Evolutionary conservation across 1,139 yeast genomes (phyloP), one percentile per base, ranked within the genome.

Genomic region (Wickerhamomyces sp.): DNA sequence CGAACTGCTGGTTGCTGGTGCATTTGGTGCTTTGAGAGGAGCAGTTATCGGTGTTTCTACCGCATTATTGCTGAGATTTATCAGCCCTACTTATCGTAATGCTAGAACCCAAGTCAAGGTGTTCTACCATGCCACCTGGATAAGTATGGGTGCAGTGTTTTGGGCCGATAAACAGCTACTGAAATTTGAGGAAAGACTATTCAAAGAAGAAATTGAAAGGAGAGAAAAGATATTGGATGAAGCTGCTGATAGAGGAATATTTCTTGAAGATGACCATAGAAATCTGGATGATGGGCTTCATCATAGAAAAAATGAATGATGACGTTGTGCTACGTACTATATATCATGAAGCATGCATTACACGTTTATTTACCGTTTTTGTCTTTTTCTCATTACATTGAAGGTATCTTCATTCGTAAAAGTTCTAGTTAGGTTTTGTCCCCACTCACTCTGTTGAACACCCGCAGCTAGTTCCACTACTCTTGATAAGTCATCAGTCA

Each of bases 171-270:
- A 55, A 41, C 68, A 65, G 40, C 45, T 67, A 24, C 38, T 61
- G 18, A 54, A 49, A 21, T 64, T 63, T 47, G 65, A 63, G 42
- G 46, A 55, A 28, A 53, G 61, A 38, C 48, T 61, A 34, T 58
- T 56, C 44, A 49, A 47, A n/a, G 56, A 59, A 26, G 66, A 65
- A 42, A 38, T 46, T 36, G 42, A 42, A 26, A 57, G 67, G 48
- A 55, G 67, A 43, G 54, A 53, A 33, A 55, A 51, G 32, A 51
- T 64, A 15, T 39, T 67, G 30, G 67, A 65, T 39, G 67, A 65
- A 28, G 71, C 70, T 28, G 71, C 71, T 15, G 70, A 67, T 20
- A 56, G 67, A 37, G 72, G 71, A 1, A 54, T 65, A 16, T 66
- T 63, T 36, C 40, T 66, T 31, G 70, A 65, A 37, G 69, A 61